phyloP scores from a whole-genome alignment of 768 basidiomycete genomes.

The Hypholoma fasciculare region DNA sequence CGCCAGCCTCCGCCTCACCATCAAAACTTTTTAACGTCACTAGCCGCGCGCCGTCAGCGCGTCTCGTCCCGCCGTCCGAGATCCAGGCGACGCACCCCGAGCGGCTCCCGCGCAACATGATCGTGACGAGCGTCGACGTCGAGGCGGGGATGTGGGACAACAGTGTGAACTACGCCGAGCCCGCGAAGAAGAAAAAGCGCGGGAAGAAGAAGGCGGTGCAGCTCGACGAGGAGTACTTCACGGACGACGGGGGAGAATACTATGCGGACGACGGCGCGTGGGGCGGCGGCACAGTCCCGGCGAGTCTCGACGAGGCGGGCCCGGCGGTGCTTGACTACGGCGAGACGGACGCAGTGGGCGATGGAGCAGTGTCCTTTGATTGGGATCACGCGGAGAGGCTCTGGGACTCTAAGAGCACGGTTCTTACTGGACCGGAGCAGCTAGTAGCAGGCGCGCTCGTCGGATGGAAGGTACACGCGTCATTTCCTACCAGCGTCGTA shows the following conservation, averaged over 20 bases:
- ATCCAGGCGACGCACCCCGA: slow-evolving; percentile 39
- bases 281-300: not conserved
- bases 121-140: slow-evolving; percentile 74
- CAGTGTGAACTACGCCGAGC: not conserved
- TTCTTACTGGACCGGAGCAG: slow-evolving; percentile 24
- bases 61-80: slow-evolving; percentile 65
- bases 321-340: slow-evolving; percentile 18
- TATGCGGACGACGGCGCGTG: not conserved
- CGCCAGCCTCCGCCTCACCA: not conserved
- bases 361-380: slow-evolving; percentile 27
- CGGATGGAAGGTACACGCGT: slow-evolving; percentile 49
- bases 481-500: not conserved
- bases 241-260: slow-evolving; percentile 6
- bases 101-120: slow-evolving; percentile 57
- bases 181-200: slow-evolving; percentile 34
- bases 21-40: not conserved
- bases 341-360: slow-evolving; percentile 15
- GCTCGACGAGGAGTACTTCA: slow-evolving; percentile 8
- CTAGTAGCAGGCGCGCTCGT: slow-evolving; percentile 31
- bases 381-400: slow-evolving; percentile 33
- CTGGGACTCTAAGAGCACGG: slow-evolving; percentile 25
- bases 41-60: slow-evolving; percentile 12
- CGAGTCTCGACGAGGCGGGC: slow-evolving; percentile 5
- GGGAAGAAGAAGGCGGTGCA: slow-evolving; percentile 17
- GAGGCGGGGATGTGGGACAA: slow-evolving; percentile 46